phyloP scores from a whole-genome alignment of 768 basidiomycete genomes.

The Rhodotorula babjevae region DNA sequence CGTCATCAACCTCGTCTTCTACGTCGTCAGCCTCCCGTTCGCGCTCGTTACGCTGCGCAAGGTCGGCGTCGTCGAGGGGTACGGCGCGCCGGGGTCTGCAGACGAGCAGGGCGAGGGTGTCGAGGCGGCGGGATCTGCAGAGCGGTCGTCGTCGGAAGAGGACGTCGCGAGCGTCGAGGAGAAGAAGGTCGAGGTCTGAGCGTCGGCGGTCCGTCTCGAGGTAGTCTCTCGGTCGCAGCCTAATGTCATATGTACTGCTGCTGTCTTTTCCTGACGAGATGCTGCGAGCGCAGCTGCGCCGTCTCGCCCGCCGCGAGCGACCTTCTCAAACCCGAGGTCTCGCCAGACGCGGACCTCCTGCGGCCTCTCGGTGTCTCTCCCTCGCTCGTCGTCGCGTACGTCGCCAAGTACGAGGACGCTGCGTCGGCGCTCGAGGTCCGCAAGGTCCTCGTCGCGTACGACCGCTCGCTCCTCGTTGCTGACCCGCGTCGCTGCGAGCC shows the following conservation, averaged over 20 bases:
- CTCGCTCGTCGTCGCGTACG: slow-evolving; percentile 96
- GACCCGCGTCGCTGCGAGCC: neutral
- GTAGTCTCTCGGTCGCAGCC: too few species aligned
- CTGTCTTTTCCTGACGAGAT: too few species aligned
- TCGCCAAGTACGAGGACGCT: slow-evolving; percentile 97
- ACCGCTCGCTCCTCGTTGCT: neutral
- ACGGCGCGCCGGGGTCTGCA: neutral
- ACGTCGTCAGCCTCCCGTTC: neutral
- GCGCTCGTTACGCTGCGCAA: neutral
- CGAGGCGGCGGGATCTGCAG: neutral
- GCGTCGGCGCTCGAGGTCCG: slow-evolving; percentile 95
- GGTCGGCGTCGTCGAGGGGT: neutral
- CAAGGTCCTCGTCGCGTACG: slow-evolving; percentile 58
- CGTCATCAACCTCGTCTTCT: slow-evolving; percentile 18
- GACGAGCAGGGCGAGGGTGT: too few species aligned
- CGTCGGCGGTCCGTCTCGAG: neutral
- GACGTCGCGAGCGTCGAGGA: neutral
- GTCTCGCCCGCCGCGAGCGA: too few species aligned
- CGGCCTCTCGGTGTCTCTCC: too few species aligned
- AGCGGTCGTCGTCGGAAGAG: neutral
- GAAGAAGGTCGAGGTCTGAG: neutral
- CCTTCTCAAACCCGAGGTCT: too few species aligned
- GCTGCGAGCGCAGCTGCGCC: too few species aligned
- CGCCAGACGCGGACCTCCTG: too few species aligned
- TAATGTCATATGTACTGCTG: neutral